Evolutionary conservation across 2,329 filamentous ascomycete species (phyloP).

Genomic region (Aurifilum marmelostoma): DNA sequence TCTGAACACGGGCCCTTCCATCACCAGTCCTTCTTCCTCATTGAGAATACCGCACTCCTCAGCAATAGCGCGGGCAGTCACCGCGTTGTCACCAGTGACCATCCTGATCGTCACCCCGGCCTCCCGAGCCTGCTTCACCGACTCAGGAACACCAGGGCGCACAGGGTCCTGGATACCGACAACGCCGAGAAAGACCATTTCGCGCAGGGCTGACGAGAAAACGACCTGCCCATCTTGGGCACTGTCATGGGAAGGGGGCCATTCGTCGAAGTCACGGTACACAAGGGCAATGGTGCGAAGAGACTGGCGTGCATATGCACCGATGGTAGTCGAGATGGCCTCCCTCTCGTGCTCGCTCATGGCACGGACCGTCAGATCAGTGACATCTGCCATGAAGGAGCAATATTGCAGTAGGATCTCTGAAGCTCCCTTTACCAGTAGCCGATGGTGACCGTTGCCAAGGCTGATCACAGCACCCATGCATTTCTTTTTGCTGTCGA

Average conservation of each 20-base stretch:
- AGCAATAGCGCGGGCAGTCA: conserved; percentile 68
- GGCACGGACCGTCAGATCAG: conserved; percentile 39
- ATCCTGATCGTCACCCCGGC: conserved; percentile 71
- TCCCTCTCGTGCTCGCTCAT: conserved; percentile 33
- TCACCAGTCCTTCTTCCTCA: conserved; percentile 63
- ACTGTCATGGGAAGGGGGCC: conserved; percentile 67
- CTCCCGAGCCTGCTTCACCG: conserved; percentile 63
- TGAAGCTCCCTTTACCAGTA: conserved; percentile 60
- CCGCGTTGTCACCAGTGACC: conserved; percentile 61
- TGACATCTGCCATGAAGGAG: conserved; percentile 56
- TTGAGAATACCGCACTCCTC: conserved; percentile 63
- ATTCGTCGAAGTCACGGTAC: conserved; percentile 72
- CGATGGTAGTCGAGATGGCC: conserved; percentile 57
- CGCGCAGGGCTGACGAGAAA: conserved; percentile 59
- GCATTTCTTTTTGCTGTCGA: conserved; percentile 59
- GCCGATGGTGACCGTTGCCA: conserved; percentile 46
- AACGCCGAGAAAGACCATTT: conserved; percentile 73
- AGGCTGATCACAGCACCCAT: conserved; percentile 60
- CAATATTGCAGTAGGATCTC: conserved; percentile 56
- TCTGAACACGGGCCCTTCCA: conserved; percentile 67
- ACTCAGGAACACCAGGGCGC: conserved; percentile 62
- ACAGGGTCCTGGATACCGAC: conserved; percentile 74
- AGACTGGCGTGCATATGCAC: conserved; percentile 59
- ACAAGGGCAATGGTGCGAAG: conserved; percentile 62
- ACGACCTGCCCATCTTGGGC: conserved; percentile 64